A percentile compares a stretch with the other conserved stretches of the same genome.
phyloP scores from a whole-genome alignment of 1,284 basidiomycete genomes.

The Pseudozyma tsukubaensis region DNA sequence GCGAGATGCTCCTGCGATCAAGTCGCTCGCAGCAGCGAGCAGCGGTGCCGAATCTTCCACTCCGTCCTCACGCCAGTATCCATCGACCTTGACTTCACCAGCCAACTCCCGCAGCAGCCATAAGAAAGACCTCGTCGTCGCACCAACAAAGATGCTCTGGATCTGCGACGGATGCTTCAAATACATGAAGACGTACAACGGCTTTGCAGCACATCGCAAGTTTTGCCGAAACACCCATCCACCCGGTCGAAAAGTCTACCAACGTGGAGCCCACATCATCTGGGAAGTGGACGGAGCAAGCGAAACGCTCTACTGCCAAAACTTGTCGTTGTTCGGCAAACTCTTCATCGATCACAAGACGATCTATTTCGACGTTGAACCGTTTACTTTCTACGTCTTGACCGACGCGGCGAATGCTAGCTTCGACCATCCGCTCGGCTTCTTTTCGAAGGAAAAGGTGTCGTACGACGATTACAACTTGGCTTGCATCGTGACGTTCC shows the following conservation, averaged over 20 bases:
- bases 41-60: not conserved
- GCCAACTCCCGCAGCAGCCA: not conserved
- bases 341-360: conserved; percentile 99
- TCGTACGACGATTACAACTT: conserved; percentile 98
- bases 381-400: conserved; percentile 87
- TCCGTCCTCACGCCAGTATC: conserved; percentile 13
- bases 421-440: conserved; percentile 86
- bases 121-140: conserved; percentile 11
- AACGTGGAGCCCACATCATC: conserved; percentile 87
- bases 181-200: conserved; percentile 76
- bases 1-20: conserved; percentile 30
- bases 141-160: conserved; percentile 64
- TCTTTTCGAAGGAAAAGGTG: conserved; percentile 96
- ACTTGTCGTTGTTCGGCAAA: conserved; percentile 93
- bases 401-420: conserved; percentile 81
- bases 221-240: conserved; percentile 80
- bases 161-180: conserved; percentile 96
- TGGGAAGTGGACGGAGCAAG: conserved; percentile 94
- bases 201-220: conserved; percentile 71
- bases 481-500: conserved; percentile 94
- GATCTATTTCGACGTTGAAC: conserved; percentile 84
- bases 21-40: conserved; percentile 10
- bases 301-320: conserved; percentile 90
- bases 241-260: conserved; percentile 90
- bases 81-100: conserved; percentile 5